Percentiles rank a stretch among this genome's conserved stretches.
Conservation (phyloP, 2,329 filamentous ascomycete species). For the Neospermospora avenae region DNA sequence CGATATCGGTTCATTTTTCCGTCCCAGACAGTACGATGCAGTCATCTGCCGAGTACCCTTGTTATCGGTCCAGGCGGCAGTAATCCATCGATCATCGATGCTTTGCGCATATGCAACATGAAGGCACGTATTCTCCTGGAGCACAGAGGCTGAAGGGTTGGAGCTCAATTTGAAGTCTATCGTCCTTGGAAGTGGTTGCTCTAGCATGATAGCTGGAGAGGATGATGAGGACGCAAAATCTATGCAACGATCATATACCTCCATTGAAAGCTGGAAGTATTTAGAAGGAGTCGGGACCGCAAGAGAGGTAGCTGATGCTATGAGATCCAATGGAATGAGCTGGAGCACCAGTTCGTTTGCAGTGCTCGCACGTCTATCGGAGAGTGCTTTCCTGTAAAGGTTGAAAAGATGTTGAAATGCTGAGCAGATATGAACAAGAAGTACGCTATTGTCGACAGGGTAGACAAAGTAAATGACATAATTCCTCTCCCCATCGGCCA, state of each 20-base stretch:
- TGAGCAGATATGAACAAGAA: constrained; percentile 67
- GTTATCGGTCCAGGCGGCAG: constrained; percentile 77
- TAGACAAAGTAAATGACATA: constrained; percentile 77
- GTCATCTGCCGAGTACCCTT: constrained; percentile 70
- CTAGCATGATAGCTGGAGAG: constrained; percentile 69
- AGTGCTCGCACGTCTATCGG: constrained; percentile 46
- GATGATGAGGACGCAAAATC: constrained; percentile 54
- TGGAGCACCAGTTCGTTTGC: constrained; percentile 72
- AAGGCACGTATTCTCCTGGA: constrained; percentile 76
- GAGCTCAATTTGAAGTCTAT: constrained; percentile 72
- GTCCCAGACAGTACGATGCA: constrained; percentile 67
- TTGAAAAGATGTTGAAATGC: constrained; percentile 73
- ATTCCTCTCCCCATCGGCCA: constrained; percentile 45
- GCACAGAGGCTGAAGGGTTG: constrained; percentile 66
- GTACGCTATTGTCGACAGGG: constrained; percentile 56
- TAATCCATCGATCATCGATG: constrained; percentile 73
- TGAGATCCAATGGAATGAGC: constrained; percentile 64
- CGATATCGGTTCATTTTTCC: constrained; percentile 51
- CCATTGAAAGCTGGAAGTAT: constrained; percentile 62
- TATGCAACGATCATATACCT: constrained; percentile 74
- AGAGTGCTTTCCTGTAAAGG: constrained; percentile 51
- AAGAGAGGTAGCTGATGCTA: constrained; percentile 61
- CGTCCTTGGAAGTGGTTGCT: constrained; percentile 63
- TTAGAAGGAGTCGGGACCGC: constrained; percentile 59
- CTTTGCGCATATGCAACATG: constrained; percentile 78